phyloP scores from a whole-genome alignment of 2,329 filamentous ascomycete species.

The Colletotrichum godetiae region DNA sequence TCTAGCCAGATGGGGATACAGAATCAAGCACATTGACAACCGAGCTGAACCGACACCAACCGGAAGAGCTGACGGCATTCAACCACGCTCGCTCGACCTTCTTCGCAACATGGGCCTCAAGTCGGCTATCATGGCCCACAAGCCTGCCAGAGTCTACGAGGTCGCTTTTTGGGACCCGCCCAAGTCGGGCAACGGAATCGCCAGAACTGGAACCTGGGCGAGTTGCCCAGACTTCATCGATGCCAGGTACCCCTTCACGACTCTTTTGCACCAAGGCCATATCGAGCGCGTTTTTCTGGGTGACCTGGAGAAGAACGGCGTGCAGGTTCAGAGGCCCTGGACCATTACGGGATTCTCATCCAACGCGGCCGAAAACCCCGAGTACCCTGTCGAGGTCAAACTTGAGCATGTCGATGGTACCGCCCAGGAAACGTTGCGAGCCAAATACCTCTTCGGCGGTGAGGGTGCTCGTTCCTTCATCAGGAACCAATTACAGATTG shows the following conservation, averaged over 20 bases:
- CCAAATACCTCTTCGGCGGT: slow-evolving; percentile 78
- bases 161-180: slow-evolving; percentile 79
- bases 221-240: slow-evolving; percentile 88
- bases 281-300: slow-evolving; percentile 78
- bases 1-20: slow-evolving; percentile 92
- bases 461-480: slow-evolving; percentile 78
- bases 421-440: slow-evolving; percentile 72
- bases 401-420: slow-evolving; percentile 82
- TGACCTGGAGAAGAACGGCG: slow-evolving; percentile 72
- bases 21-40: slow-evolving; percentile 95
- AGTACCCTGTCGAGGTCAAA: slow-evolving; percentile 84
- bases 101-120: slow-evolving; percentile 92
- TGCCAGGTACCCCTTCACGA: slow-evolving; percentile 77
- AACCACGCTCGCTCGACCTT: slow-evolving; percentile 88
- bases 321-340: slow-evolving; percentile 72
- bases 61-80: slow-evolving; percentile 90
- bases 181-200: slow-evolving; percentile 66
- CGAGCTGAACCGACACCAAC: slow-evolving; percentile 85
- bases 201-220: slow-evolving; percentile 80
- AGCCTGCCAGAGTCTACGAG: slow-evolving; percentile 87
- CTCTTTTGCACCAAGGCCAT: slow-evolving; percentile 76
- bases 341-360: slow-evolving; percentile 71
- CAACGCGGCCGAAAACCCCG: slow-evolving; percentile 63
- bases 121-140: slow-evolving; percentile 85
- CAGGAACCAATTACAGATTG: slow-evolving; percentile 73